phyloP scores from a whole-genome alignment of 108 stramenopile species.

The Stephanodiscus triporus region DNA sequence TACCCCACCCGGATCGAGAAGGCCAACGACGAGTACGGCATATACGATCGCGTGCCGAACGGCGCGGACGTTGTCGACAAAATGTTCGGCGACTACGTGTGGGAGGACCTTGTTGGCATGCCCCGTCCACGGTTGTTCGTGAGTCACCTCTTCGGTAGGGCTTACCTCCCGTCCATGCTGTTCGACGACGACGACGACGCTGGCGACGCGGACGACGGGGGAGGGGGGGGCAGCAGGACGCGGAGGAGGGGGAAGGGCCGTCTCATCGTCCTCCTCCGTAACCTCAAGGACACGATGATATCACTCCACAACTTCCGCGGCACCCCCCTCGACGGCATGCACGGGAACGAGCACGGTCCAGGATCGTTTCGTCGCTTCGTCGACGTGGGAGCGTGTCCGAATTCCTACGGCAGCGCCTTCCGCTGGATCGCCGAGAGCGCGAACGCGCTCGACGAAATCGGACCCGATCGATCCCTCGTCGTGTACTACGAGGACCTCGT shows the following conservation, averaged over 20 bases:
- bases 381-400: conserved; percentile 27
- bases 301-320: conserved; percentile 46
- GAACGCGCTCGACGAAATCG: no score
- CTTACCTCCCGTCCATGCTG: conserved; percentile 14
- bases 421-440: conserved; percentile 26
- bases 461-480: conserved; percentile 23
- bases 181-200: conserved; percentile 6
- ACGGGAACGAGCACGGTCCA: conserved; percentile 43
- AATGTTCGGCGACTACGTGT: conserved; percentile 39
- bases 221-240: background rate
- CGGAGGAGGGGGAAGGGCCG: conserved; percentile 22
- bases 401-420: conserved; percentile 39
- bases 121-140: conserved; percentile 33
- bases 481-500: conserved; percentile 38
- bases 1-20: conserved; percentile 17
- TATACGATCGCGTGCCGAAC: conserved; percentile 6
- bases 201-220: background rate
- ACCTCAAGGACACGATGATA: conserved; percentile 32
- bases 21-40: background rate
- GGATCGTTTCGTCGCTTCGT: conserved; percentile 37
- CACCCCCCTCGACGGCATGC: conserved; percentile 27
- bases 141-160: conserved; percentile 34
- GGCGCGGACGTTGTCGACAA: background rate
- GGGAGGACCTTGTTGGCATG: conserved; percentile 27
- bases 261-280: conserved; percentile 31